Evolutionary conservation across 495 filamentous ascomycete genomes (phyloP).

Genomic region (Xylaria venustula): DNA sequence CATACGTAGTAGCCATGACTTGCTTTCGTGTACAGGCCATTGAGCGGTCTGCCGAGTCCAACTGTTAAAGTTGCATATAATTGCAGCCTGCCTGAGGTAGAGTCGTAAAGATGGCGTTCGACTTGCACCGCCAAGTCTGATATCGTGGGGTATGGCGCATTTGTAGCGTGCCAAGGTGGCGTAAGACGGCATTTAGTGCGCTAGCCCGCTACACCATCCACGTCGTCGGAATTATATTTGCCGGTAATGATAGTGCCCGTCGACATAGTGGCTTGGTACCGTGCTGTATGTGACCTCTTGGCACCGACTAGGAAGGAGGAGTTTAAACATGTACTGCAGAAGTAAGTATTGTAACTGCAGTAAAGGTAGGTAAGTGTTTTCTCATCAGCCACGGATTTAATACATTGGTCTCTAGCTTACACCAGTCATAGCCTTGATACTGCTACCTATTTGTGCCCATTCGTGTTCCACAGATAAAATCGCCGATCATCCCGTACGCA

Average conservation of each 20-base stretch:
- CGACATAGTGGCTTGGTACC: constrained; percentile 1
- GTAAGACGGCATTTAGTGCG: constrained; percentile 1
- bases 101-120: not conserved
- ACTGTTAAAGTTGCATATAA: no score
- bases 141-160: not conserved
- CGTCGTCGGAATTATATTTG: not conserved
- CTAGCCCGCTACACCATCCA: not conserved
- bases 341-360: no score
- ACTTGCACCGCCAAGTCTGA: not conserved
- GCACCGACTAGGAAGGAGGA: no score
- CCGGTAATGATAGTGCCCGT: not conserved
- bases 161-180: not conserved
- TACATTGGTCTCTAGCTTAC: not conserved
- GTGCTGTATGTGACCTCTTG: constrained; percentile 8
- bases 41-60: no score
- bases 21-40: no score
- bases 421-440: not conserved
- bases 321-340: no score
- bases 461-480: not conserved
- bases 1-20: no score
- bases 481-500: not conserved
- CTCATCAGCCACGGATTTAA: no score
- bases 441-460: not conserved
- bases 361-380: no score
- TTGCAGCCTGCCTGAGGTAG: not conserved